Evolutionary conservation across 2,329 filamentous ascomycete species (phyloP), one percentile per base, ranked within the genome.

Genomic region (Trichoderma sp.): DNA sequence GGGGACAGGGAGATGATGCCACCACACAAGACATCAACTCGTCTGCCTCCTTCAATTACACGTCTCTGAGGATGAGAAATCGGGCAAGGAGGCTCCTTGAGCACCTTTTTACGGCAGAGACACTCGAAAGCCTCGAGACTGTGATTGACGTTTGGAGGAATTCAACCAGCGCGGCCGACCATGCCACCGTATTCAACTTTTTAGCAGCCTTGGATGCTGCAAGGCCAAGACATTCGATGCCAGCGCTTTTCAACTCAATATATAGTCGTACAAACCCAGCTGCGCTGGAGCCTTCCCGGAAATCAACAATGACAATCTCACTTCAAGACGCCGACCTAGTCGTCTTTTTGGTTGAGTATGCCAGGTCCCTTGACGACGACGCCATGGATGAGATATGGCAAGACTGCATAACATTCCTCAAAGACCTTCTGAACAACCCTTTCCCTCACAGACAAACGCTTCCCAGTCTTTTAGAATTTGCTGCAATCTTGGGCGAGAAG

Each of bases 381-480:
- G 94, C 97, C 18, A 96, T 98, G 89, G 97, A 99, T 80, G 97
- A 99, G 84, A 98, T 99, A 66, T 99, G 97, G 97, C 89, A 92
- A 56, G 96, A 99, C 82, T 99, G 96, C 83, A 95, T 95, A 80
- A 91, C 93, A 0, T 99, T 99, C 83, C 84, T 98, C 76, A 93
- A 92, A 77, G 97, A 99, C 82, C 90, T 99, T 33, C 88, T 99
- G 33, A 92, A 93, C 29, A 99, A 99, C 81, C 97, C 97, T 1
- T 95, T 99, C 80, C 97, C 97, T 3, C 96, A 99, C 85, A 90
- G 97, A 74, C 95, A 98, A 81, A 96, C 95, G 8, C 85, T 99
- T 53, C 94, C 97, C 7, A 92, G 93, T 69, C 86, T 99, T 62
- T 87, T 99, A 14, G 94, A 97, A 79, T 98, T 98, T 81, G 93